Evolutionary conservation across 768 basidiomycete species (phyloP).

Genomic region (Pholiota microspora): DNA sequence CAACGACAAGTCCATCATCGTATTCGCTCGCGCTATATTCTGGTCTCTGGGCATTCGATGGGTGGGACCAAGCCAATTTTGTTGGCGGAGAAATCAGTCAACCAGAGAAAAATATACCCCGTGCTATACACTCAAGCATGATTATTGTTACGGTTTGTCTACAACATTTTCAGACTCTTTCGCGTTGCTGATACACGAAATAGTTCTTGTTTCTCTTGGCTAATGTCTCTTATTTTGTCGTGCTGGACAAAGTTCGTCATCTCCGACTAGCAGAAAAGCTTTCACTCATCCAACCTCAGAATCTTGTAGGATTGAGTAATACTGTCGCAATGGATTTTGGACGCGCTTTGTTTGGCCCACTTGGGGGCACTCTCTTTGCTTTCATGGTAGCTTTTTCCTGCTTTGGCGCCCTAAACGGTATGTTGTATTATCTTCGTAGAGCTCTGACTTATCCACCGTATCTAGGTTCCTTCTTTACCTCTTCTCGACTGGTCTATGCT

Average conservation of each 20-base stretch:
- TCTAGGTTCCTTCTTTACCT: constrained; percentile 67
- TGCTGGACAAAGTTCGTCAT: constrained; percentile 71
- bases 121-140: constrained; percentile 92
- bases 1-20: constrained; percentile 74
- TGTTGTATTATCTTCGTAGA: constrained; percentile 4
- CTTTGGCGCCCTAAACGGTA: constrained; percentile 92
- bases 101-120: constrained; percentile 83
- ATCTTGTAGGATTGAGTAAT: constrained; percentile 73
- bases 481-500: constrained; percentile 83
- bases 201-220: constrained; percentile 77
- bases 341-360: constrained; percentile 75
- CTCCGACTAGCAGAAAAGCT: not conserved
- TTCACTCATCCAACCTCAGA: constrained; percentile 29
- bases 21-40: constrained; percentile 96
- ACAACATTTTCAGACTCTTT: not conserved
- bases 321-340: constrained; percentile 94
- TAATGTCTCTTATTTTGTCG: constrained; percentile 90
- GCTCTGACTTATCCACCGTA: constrained; percentile 4
- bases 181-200: constrained; percentile 4
- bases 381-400: constrained; percentile 92
- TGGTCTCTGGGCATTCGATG: constrained; percentile 93
- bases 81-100: constrained; percentile 87
- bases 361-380: constrained; percentile 88
- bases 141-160: constrained; percentile 64
- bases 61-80: constrained; percentile 93